Evolutionary conservation across 345 rosid species (phyloP).

Genomic region (Aethionema arabicum): DNA sequence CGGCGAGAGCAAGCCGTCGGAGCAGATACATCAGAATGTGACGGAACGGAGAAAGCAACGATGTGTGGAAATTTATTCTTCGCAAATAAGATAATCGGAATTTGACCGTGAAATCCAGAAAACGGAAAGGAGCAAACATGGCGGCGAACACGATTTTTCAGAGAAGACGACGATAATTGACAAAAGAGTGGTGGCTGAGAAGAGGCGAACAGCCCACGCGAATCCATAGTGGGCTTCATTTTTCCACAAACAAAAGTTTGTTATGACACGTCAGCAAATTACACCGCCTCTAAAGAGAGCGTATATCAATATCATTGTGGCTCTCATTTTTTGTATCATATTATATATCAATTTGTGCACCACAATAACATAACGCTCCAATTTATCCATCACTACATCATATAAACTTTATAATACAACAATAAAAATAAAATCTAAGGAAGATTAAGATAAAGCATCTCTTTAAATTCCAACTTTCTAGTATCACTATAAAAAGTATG

Average conservation of each 20-base stretch:
- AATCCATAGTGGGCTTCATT: constrained; percentile 34
- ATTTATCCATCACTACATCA: no score
- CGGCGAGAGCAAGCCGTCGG: constrained; percentile 29
- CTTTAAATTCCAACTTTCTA: constrained; percentile 70
- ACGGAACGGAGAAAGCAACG: constrained; percentile 16
- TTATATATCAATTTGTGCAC: no score
- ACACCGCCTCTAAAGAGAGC: constrained; percentile 11
- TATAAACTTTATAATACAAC: not conserved
- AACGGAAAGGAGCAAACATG: constrained; percentile 18
- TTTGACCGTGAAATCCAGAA: constrained; percentile 30
- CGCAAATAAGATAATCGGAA: constrained; percentile 20
- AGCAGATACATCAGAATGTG: constrained; percentile 14
- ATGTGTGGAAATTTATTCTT: not conserved
- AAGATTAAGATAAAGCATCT: constrained; percentile 53
- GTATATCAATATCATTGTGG: not conserved
- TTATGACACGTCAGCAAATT: constrained; percentile 34
- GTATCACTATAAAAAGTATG: constrained; percentile 72
- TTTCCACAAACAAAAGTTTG: not conserved
- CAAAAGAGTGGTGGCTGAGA: constrained; percentile 13
- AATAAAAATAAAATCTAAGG: constrained; percentile 29
- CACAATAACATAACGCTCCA: no score
- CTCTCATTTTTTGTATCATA: not conserved
- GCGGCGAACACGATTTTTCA: constrained; percentile 16
- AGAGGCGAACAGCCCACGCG: constrained; percentile 28
- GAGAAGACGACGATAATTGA: constrained; percentile 1